Evolutionary conservation across 1,284 basidiomycete genomes (phyloP), one percentile per base, ranked within the genome.

Genomic region (Trametes polyzona): DNA sequence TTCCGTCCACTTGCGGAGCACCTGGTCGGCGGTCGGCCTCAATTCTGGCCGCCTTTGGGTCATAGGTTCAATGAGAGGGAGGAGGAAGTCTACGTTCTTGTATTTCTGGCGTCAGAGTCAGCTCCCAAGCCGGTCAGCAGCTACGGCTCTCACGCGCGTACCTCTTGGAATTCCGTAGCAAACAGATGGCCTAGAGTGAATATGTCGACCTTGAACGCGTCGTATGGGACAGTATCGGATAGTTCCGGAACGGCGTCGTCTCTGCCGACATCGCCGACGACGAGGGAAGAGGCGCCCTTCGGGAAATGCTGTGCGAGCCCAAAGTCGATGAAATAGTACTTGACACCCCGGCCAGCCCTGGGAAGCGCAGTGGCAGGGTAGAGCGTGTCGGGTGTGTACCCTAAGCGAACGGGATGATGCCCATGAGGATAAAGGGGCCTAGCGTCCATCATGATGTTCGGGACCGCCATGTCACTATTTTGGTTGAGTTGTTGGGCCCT

Each of bases 391-490:
- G 29, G 37, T 4, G 26, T 50, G 19, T 29, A 47, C 3, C 49
- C 8, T 0, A 16, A 14, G 4, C 48, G 47, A 14, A 65, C 51
- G 0, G 69, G 69, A 30, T 70, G 70, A 39, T 65, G 63, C 5
- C 65, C 64, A 4, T 58, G 11, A 3, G 70, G 69, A 36, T 60
- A 72, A 27, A 71, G 40, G 1, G 52, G 43, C 5, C 33, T 30
- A 2, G 47, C 67, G 43, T 71, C 69, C 67, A 71, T 68, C 67
- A 70, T 67, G 47, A 71, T 69, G 42, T 72, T 72, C 2, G 41
- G 55, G 4, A 53, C 14, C 4, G 64, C 58, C 12, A 53, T 44
- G 36, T 53, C 51, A 4, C 51, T 53, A 12, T 1, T 11, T 47
- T 8, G 14, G 11, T 14, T 19, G 26, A n/a, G 16, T 1, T 24